phyloP scores from a whole-genome alignment of 495 filamentous ascomycete genomes.

The Pyronema omphalodes region DNA sequence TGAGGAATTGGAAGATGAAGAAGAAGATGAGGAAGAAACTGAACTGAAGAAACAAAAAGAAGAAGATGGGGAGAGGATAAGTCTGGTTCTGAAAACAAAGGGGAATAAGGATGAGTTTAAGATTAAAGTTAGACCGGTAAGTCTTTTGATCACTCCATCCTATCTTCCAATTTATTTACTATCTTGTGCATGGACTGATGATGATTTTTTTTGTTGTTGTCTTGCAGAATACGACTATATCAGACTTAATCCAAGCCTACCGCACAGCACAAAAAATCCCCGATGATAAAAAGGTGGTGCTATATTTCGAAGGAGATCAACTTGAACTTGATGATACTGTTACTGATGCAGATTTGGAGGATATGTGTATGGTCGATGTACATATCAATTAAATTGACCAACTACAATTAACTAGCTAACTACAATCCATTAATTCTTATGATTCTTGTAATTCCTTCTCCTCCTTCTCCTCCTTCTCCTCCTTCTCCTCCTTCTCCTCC shows the following conservation, averaged over 20 bases:
- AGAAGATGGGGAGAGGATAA: slow-evolving; percentile 12
- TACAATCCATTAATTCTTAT: too few species aligned
- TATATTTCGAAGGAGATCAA: slow-evolving; percentile 67
- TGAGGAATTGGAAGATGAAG: slow-evolving; percentile 34
- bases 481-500: too few species aligned
- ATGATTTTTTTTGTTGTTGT: slow-evolving; percentile 2
- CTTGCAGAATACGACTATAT: slow-evolving; percentile 34
- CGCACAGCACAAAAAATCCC: slow-evolving; percentile 29
- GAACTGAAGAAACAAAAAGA: slow-evolving; percentile 1
- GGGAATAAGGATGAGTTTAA: slow-evolving; percentile 27
- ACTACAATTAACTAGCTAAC: too few species aligned
- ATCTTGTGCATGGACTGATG: background rate
- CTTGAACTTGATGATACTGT: slow-evolving; percentile 44
- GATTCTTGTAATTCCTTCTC: too few species aligned
- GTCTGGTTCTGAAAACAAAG: slow-evolving; percentile 33
- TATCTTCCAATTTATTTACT: background rate
- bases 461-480: too few species aligned
- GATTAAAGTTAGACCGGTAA: slow-evolving; percentile 37
- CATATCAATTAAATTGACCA: background rate
- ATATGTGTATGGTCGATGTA: slow-evolving; percentile 55
- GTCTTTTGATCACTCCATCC: slow-evolving; percentile 15
- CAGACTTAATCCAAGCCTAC: slow-evolving; percentile 36
- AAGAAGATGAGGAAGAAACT: slow-evolving; percentile 25
- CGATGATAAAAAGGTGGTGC: slow-evolving; percentile 34
- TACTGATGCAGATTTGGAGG: slow-evolving; percentile 52